Evolutionary conservation across 371 early-diverging fungal genomes (phyloP), one percentile per base, ranked within the genome.

Genomic region (Neoconidiobolus thromboides): DNA sequence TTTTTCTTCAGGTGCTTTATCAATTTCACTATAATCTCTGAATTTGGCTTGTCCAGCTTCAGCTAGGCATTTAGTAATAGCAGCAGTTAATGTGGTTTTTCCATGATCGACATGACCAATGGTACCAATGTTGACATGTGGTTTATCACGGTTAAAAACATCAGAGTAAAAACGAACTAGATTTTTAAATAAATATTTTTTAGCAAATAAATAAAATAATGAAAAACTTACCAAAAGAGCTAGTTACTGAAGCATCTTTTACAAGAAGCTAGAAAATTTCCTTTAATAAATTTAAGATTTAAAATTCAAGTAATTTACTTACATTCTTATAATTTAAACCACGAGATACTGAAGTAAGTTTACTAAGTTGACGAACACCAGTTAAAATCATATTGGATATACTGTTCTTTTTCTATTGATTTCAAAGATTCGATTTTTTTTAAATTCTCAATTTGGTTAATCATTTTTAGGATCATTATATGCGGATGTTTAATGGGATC

Each of bases 91-190:
- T 14, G 99, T 97, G 26, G 99, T 95, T 81, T 99, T 99, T 60
- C 99, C 99, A 81, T 99, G 99, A 71, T 99, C 99, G 64, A 99
- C 99, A 77, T 99, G 99, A 60, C 99, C 99, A 66, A 99, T 97
- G 54, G 98, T 99, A 67, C 98, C 99, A 68, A 99, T 94, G 80
- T 99, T 99, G 68, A 99, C 87, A 72, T 98, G 99, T 38, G 98
- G 96, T 83, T 94, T 94, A 52, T 68, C 63, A 66, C 86, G 85
- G 43, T 70, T 65, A 72, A 82, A 82, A 14, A 43, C 37, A 50
- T 62, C 62, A 15, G 62, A 48, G n/a, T 59, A 59, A 14, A 10
- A n/a, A 26, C 60, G 38, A 41, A 26, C 56, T 56, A 6, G n/a
- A 2, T 38, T 40, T 55, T 42, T 43, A n/a, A 56, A 43, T 39